A percentile compares a stretch with the other conserved stretches of the same genome.
phyloP scores from a whole-genome alignment of 225 moss, liverwort and hornwort species.

The Polytrichum formosum region DNA sequence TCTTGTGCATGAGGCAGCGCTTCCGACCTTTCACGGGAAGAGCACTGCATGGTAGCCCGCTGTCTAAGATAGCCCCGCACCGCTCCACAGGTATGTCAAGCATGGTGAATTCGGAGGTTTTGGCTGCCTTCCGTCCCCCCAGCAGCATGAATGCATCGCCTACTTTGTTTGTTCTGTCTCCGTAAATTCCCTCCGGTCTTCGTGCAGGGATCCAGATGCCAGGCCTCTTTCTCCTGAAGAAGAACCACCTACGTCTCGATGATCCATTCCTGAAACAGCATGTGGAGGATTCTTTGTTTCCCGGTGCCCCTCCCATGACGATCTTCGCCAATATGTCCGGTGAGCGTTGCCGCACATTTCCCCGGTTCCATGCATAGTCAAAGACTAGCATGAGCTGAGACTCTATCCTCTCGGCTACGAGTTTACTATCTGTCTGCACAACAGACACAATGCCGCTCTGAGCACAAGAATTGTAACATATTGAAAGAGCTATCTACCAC shows the following conservation, averaged over 20 bases:
- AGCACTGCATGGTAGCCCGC: constrained; percentile 32
- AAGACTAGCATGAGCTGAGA: constrained; percentile 59
- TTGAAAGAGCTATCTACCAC: too few species aligned
- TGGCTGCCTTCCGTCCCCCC: constrained; percentile 12
- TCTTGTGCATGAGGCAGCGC: constrained; percentile 39
- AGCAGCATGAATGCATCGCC: constrained; percentile 31
- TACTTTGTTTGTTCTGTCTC: constrained; percentile 11
- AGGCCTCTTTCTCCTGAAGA: constrained; percentile 32
- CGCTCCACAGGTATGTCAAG: constrained; percentile 58
- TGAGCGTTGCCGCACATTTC: constrained; percentile 67
- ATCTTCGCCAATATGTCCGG: constrained; percentile 76
- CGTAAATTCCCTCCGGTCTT: constrained; percentile 30
- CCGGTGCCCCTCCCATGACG: constrained; percentile 43
- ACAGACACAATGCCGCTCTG: background rate
- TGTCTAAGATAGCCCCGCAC: constrained; percentile 32
- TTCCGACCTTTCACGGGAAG: constrained; percentile 41
- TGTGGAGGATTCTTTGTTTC: constrained; percentile 25
- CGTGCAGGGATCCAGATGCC: constrained; percentile 55
- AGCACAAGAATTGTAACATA: too few species aligned
- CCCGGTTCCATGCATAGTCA: constrained; percentile 92
- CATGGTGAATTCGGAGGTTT: constrained; percentile 48
- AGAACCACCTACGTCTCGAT: constrained; percentile 30
- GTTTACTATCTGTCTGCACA: constrained; percentile 67
- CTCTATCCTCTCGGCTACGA: constrained; percentile 73
- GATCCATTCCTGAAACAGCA: constrained; percentile 34